Base-by-base conservation (phyloP, 179 eudicot species). In the Drosera spatulata region DNA sequence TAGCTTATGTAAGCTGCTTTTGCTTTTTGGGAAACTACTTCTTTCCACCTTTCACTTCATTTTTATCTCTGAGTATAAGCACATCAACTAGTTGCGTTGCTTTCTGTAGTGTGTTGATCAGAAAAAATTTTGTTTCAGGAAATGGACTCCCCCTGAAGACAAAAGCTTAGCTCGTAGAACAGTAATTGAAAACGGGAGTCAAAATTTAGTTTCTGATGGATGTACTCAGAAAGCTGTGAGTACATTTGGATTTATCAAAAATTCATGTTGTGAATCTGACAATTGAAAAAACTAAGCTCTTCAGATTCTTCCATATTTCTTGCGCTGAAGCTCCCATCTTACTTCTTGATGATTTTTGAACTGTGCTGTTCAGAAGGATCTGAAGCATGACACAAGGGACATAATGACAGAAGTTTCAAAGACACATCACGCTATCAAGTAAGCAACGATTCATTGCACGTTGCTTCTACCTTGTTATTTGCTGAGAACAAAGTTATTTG, bases 141-240 rank as follows among this genome's bases (percentile, higher is more conserved):
- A 88, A 80, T 88, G 90, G 87, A 41, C 75, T 44, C 82, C 75
- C 57, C 96, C 96, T 56, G 98, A 88, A 78, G 87, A 84, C 58
- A 84, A 84, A 73, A 85, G 75, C 56, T 55, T 78, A 60, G 59
- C 86, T 57, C 79, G 78, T 66, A 68, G 84, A 60, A 73, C 78
- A 14, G 77, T 80, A 53, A 71, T 68, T 51, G 91, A 79, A 64
- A 87, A 80, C 22, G 85, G 78, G 51, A 79, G 77, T 64, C 79
- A 74, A 45, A 79, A 82, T 53, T 61, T 88, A 65, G 80, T 86
- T 50, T 54, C 72, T 47, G 96, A 84, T 63, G 89, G 68, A 39
- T 75, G 77, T 69, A 76, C 61, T 68, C 64, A 56, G 59, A 80
- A 60, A 73, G 39, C 60, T 33, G 95, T 91, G 76, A 82, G 96